Conservation (phyloP, 2,329 filamentous ascomycete genomes). For the Plectosphaerella plurivora region DNA sequence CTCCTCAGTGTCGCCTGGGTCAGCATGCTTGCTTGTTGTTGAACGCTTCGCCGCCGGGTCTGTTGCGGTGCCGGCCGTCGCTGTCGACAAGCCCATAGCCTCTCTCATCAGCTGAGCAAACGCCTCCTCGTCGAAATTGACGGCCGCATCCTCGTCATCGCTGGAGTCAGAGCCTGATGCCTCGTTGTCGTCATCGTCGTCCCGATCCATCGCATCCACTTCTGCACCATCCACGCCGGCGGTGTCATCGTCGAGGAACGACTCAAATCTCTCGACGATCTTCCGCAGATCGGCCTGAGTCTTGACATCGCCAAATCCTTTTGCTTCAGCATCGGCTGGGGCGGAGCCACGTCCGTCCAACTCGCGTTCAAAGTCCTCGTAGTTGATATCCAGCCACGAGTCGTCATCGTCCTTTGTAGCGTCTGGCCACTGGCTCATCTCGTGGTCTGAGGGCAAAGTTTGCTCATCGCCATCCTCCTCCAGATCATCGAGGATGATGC, state of each 20-base stretch:
- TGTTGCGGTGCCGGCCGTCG: background rate
- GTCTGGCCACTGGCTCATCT: conserved; percentile 68
- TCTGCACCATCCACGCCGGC: conserved; percentile 78
- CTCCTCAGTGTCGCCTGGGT: conserved; percentile 50
- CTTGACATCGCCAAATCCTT: conserved; percentile 58
- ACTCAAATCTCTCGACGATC: conserved; percentile 90
- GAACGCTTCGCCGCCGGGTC: conserved; percentile 5
- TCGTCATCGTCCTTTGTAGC: conserved; percentile 71
- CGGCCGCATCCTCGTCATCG: conserved; percentile 68
- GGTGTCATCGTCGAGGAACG: conserved; percentile 81
- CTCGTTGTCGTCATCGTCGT: conserved; percentile 32
- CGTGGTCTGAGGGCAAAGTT: conserved; percentile 63
- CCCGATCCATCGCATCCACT: conserved; percentile 65
- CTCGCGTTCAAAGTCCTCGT: conserved; percentile 81
- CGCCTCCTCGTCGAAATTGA: conserved; percentile 78
- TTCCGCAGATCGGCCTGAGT: conserved; percentile 76
- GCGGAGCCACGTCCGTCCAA: conserved; percentile 47
- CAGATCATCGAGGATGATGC: conserved; percentile 71
- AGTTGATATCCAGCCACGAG: conserved; percentile 88
- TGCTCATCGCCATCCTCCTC: conserved; percentile 61
- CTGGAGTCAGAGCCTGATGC: conserved; percentile 37
- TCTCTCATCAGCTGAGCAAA: conserved; percentile 87
- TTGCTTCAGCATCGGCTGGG: conserved; percentile 27
- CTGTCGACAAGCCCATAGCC: conserved; percentile 68
- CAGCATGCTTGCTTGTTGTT: conserved; percentile 11